Conservation (phyloP, 345 rosid genomes). For the Gossypium ekmanianum region DNA sequence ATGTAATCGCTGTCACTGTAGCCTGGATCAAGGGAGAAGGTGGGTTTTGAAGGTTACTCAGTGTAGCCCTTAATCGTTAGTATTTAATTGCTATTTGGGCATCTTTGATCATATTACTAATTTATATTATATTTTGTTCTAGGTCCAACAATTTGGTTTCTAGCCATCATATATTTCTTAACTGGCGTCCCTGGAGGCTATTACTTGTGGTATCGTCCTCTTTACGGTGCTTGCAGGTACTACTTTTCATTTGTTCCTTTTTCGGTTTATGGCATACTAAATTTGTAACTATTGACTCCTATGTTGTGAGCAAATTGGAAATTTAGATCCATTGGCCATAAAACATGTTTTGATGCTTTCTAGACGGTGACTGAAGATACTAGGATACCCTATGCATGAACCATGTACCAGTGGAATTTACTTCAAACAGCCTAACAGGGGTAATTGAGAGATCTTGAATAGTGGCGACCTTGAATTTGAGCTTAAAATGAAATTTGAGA, state of each 20-base stretch:
- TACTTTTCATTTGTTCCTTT: not conserved
- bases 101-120: conserved; percentile 1
- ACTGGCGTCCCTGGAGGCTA: conserved; percentile 91
- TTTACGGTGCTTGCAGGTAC: conserved; percentile 96
- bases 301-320: not conserved
- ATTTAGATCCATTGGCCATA: not conserved
- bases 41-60: conserved; percentile 22
- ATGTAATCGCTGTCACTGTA: conserved; percentile 74
- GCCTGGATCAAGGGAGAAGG: conserved; percentile 97
- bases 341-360: conserved; percentile 1
- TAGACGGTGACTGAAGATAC: not conserved
- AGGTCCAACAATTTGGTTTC: conserved; percentile 96
- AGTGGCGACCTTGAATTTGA: too few relatives aligned
- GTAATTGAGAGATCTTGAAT: too few relatives aligned
- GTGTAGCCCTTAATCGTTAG: not conserved
- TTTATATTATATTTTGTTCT: conserved; percentile 15
- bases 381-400: not conserved
- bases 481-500: too few relatives aligned
- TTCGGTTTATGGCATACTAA: not conserved
- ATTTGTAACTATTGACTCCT: not conserved
- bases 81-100: conserved; percentile 2
- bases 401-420: not conserved
- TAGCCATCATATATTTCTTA: conserved; percentile 84
- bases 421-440: not conserved
- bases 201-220: conserved; percentile 89